Conservation (phyloP, 768 basidiomycete species). For the Pholiota microspora region DNA sequence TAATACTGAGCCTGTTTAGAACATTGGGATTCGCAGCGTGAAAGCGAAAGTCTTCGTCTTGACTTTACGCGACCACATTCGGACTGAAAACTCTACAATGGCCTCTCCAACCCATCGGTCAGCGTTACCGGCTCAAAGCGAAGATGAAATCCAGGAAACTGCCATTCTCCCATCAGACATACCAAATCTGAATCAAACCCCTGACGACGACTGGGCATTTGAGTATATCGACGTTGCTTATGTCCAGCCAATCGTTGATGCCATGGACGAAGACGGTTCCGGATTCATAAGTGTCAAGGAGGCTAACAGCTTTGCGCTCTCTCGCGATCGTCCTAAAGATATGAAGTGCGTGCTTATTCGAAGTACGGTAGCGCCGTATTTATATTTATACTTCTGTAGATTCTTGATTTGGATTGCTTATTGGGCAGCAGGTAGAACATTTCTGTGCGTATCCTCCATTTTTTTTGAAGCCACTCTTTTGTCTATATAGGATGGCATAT, state of each 20-base stretch:
- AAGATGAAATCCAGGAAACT: too few relatives aligned
- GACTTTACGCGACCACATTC: constrained; percentile 14
- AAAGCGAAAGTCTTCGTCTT: constrained; percentile 16
- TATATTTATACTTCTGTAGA: constrained; percentile 5
- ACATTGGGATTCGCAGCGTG: constrained; percentile 7
- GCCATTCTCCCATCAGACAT: neutral
- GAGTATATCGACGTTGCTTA: constrained; percentile 24
- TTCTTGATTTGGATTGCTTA: constrained; percentile 26
- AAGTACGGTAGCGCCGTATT: too few relatives aligned
- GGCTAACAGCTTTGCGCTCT: constrained; percentile 22
- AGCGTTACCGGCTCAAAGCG: neutral
- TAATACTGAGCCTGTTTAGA: neutral
- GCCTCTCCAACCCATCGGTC: neutral
- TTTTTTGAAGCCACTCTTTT: neutral
- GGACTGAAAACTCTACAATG: neutral
- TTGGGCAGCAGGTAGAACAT: constrained; percentile 24
- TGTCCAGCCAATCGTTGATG: constrained; percentile 25
- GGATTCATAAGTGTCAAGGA: constrained; percentile 28
- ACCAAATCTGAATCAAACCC: neutral
- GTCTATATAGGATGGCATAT: constrained; percentile 16
- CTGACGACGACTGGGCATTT: constrained; percentile 19
- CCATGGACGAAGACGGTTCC: constrained; percentile 26
- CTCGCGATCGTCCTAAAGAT: constrained; percentile 15
- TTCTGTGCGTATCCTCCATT: neutral
- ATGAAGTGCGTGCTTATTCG: constrained; percentile 18